These are phyloP conservation scores for Carpinus viminea DNA, from an alignment of 306 rosid genomes.

Conservation along the genomic window DNA sequence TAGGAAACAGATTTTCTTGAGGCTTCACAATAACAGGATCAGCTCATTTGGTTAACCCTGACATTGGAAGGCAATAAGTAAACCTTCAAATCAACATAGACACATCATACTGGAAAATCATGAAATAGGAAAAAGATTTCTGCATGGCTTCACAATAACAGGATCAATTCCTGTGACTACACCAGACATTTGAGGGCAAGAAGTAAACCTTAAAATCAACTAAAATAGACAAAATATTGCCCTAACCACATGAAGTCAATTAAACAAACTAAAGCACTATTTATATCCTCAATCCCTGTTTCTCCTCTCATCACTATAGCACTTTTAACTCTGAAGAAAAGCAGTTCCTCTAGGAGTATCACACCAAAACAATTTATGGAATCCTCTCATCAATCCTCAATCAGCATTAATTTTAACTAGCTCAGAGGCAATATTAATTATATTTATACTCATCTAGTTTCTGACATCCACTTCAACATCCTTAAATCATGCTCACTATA, in stretches of 20 bases:
- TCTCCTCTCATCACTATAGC: background rate
- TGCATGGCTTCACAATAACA: background rate
- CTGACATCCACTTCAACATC: background rate
- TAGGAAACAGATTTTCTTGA: background rate
- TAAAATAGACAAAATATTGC: background rate
- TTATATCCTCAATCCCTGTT: background rate
- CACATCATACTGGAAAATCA: background rate
- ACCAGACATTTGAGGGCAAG: background rate
- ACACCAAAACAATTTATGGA: background rate
- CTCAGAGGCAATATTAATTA: background rate
- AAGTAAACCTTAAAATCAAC: background rate
- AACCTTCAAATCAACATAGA: background rate
- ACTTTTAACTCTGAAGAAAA: no score
- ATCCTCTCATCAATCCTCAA: background rate
- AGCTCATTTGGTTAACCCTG: background rate
- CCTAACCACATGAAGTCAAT: background rate
- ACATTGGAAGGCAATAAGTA: background rate
- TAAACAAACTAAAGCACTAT: background rate
- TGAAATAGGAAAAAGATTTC: background rate
- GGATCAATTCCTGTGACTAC: background rate
- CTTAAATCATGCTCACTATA: background rate
- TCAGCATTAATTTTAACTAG: background rate
- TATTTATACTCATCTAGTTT: background rate
- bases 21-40: background rate
- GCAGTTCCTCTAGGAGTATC: no score